Percentiles rank a stretch among this genome's conserved stretches.
phyloP scores from a whole-genome alignment of 441 rosid genomes.

The Theobroma grandiflorum region DNA sequence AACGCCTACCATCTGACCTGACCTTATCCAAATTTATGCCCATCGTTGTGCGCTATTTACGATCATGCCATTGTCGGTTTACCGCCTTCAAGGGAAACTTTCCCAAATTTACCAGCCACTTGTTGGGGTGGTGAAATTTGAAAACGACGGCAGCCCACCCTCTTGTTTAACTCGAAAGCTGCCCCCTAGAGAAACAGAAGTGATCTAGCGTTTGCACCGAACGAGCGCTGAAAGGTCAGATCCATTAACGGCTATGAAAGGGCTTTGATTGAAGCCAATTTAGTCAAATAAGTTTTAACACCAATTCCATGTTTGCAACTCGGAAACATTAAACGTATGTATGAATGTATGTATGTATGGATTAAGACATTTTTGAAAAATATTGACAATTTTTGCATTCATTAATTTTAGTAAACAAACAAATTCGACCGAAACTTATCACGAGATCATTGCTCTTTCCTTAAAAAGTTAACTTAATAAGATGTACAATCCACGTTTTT shows the following conservation, averaged over 20 bases:
- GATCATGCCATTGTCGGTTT: neutral
- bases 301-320: conserved; percentile 18
- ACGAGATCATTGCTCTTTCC: too few relatives aligned
- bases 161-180: neutral
- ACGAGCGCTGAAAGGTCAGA: neutral
- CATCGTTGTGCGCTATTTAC: neutral
- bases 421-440: too few relatives aligned
- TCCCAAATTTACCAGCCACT: neutral
- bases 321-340: neutral
- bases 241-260: neutral
- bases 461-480: too few relatives aligned
- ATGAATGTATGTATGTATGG: neutral
- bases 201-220: neutral
- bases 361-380: neutral
- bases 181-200: neutral
- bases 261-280: neutral
- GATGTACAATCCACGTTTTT: too few relatives aligned
- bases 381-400: too few relatives aligned
- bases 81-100: neutral
- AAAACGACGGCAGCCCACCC: conserved; percentile 13
- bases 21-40: neutral
- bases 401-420: too few relatives aligned
- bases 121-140: neutral
- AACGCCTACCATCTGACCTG: neutral
- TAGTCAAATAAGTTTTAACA: neutral